These are phyloP conservation scores for Kurtzmaniella quercitrusa DNA, from an alignment of 1,139 yeast species.

Conservation along the genomic window DNA sequence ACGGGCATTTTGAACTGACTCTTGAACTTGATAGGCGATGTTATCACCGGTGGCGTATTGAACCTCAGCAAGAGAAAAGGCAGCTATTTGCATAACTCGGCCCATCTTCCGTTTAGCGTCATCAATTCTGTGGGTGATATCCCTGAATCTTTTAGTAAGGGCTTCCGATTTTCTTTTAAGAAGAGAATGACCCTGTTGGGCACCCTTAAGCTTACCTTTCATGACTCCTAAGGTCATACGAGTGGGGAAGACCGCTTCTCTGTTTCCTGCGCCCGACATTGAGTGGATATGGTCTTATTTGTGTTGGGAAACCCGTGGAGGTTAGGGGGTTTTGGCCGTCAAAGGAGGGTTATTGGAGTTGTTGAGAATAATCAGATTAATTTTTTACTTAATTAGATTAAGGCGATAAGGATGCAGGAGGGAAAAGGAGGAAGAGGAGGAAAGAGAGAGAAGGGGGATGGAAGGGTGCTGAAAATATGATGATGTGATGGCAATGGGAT, in stretches of 20 bases:
- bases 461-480: too few relatives aligned
- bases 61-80: constrained; percentile 95
- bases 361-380: background rate
- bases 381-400: background rate
- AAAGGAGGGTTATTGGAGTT: background rate
- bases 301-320: background rate
- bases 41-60: constrained; percentile 96
- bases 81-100: constrained; percentile 96
- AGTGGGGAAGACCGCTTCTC: constrained; percentile 91
- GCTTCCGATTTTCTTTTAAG: constrained; percentile 96
- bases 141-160: constrained; percentile 91
- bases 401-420: background rate
- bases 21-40: constrained; percentile 93
- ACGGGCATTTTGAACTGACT: constrained; percentile 85
- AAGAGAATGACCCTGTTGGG: constrained; percentile 92
- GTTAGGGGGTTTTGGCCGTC: background rate
- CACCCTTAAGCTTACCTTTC: constrained; percentile 96
- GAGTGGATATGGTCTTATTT: background rate
- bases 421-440: background rate
- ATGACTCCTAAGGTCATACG: constrained; percentile 94
- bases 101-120: constrained; percentile 98
- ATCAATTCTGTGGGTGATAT: constrained; percentile 88
- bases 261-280: constrained; percentile 50
- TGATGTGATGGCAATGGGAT: too few relatives aligned
- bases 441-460: background rate